Evolutionary conservation across 306 rosid genomes (phyloP).

Genomic region (Cucumis cinereus): DNA sequence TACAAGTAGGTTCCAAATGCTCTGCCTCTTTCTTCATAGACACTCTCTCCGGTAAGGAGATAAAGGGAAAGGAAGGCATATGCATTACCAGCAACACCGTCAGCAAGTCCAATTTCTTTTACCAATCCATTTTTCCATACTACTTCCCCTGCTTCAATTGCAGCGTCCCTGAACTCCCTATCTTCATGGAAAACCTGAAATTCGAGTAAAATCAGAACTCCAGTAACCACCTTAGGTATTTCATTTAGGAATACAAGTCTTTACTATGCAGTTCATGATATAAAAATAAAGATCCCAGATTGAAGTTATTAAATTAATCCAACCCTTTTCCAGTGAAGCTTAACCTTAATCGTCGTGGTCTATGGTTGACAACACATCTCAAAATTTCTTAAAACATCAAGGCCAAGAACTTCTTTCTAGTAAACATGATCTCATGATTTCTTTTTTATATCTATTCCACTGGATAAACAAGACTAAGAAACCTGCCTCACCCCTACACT

Average conservation of each 20-base stretch:
- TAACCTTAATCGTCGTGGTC: background rate
- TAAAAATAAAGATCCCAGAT: background rate
- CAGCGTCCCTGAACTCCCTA: conserved; percentile 71
- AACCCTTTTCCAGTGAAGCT: background rate
- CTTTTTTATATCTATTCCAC: background rate
- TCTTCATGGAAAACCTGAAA: conserved; percentile 53
- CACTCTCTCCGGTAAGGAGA: conserved; percentile 46
- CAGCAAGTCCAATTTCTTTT: conserved; percentile 76
- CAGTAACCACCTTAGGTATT: background rate
- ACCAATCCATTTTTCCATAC: conserved; percentile 85
- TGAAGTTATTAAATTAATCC: background rate
- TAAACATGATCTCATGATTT: background rate
- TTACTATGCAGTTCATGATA: background rate
- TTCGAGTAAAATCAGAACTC: background rate
- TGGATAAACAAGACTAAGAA: background rate
- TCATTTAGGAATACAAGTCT: background rate
- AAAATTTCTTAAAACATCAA: background rate
- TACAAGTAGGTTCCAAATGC: conserved; percentile 59
- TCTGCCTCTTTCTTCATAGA: conserved; percentile 67
- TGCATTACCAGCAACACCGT: conserved; percentile 77
- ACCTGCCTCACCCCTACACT: background rate
- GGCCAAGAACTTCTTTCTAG: background rate
- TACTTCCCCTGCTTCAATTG: conserved; percentile 95
- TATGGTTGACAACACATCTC: background rate
- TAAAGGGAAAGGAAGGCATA: conserved; percentile 67